Evolutionary conservation across 139 green algal species (phyloP).

Genomic region (Chlorella sp.): DNA sequence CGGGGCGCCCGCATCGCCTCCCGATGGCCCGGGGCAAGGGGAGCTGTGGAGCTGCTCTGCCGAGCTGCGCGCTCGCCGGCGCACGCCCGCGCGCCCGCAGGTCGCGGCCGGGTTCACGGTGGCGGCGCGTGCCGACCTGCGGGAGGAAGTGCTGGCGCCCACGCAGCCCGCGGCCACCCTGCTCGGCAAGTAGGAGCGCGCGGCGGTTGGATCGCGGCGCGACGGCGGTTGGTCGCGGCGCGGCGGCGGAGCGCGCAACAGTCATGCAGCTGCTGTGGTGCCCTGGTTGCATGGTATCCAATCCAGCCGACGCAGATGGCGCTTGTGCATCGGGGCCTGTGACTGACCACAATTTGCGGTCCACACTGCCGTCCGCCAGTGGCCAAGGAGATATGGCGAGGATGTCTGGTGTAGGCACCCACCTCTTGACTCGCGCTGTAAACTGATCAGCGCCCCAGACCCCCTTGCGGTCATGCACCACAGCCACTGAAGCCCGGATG

Average conservation of each 20-base stretch:
- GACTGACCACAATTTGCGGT: too few species aligned
- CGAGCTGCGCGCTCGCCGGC: constrained; percentile 4
- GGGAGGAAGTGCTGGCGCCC: constrained; percentile 58
- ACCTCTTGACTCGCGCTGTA: too few species aligned
- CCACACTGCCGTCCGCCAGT: too few species aligned
- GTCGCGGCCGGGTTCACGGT: constrained; percentile 61
- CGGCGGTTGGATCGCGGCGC: background rate
- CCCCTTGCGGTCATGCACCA: too few species aligned
- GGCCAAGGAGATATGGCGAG: too few species aligned
- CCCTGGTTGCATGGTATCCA: too few species aligned
- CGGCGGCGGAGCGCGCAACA: background rate
- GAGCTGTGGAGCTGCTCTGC: background rate
- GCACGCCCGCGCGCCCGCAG: constrained; percentile 27
- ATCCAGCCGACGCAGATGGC: too few species aligned
- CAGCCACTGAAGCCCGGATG: too few species aligned
- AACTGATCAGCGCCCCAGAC: too few species aligned
- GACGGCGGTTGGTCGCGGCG: background rate
- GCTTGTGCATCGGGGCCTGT: too few species aligned
- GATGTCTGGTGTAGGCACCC: too few species aligned
- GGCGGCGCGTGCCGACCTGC: constrained; percentile 57
- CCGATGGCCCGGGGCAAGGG: background rate
- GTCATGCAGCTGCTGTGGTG: background rate
- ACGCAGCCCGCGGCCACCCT: too few species aligned
- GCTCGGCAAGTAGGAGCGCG: constrained; percentile 19
- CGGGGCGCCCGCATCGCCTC: background rate